Percentiles rank a stretch among this genome's conserved stretches.
Evolutionary conservation across 148 eudicot species (phyloP).

Genomic region (Silene latifolia): DNA sequence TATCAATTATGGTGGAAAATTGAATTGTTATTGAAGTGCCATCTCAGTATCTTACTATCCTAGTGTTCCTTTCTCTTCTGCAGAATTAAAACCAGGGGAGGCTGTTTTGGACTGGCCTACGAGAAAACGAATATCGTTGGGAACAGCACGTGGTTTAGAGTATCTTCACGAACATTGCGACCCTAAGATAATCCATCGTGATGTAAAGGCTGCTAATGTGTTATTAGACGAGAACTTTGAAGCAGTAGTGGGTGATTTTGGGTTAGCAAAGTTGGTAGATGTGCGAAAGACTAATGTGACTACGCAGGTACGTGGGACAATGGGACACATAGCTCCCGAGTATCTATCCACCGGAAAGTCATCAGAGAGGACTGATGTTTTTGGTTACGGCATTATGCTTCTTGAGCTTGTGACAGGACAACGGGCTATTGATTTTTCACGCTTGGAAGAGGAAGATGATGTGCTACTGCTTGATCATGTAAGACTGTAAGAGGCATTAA

Average conservation of each 20-base stretch:
- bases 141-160: constrained; percentile 61
- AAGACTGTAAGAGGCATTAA: constrained; percentile 35
- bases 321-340: constrained; percentile 66
- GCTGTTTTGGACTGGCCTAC: constrained; percentile 50
- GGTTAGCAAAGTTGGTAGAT: constrained; percentile 60
- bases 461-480: constrained; percentile 58
- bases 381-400: constrained; percentile 55
- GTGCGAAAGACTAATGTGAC: constrained; percentile 57
- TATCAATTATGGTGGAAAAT: not conserved
- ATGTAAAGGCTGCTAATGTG: constrained; percentile 60
- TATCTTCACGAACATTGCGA: constrained; percentile 67
- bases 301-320: constrained; percentile 56
- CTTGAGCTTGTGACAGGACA: constrained; percentile 56
- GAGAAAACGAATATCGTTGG: constrained; percentile 53
- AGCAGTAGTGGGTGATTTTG: constrained; percentile 59
- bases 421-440: constrained; percentile 51
- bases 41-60: not conserved
- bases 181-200: constrained; percentile 56
- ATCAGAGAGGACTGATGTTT: constrained; percentile 54
- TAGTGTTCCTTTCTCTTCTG: not conserved
- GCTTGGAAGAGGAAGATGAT: constrained; percentile 55
- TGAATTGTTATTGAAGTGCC: not conserved
- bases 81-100: constrained; percentile 49
- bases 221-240: constrained; percentile 46
- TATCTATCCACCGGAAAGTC: constrained; percentile 55